These are phyloP conservation scores for Melanogaster broomeanus DNA, from an alignment of 768 basidiomycete genomes.

Conservation along the genomic window DNA sequence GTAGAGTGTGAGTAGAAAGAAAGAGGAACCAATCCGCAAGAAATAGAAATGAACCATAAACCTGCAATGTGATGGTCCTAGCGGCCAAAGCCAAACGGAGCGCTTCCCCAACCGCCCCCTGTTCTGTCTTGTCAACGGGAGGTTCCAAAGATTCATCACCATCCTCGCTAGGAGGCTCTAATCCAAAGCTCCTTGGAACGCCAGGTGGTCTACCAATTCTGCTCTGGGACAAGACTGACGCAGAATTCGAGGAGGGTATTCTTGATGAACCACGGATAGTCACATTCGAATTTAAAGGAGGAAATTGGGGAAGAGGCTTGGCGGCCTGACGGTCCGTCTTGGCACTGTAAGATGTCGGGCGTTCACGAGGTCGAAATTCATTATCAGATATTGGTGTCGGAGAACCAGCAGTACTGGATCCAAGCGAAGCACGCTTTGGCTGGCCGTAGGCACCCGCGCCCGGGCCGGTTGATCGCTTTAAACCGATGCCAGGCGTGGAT, in stretches of 20 bases:
- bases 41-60: constrained; percentile 10
- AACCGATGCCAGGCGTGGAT: constrained; percentile 36
- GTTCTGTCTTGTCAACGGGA: constrained; percentile 16
- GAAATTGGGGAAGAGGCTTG: constrained; percentile 46
- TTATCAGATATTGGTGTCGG: constrained; percentile 28
- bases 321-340: constrained; percentile 18
- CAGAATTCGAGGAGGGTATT: constrained; percentile 37
- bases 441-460: constrained; percentile 41
- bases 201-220: constrained; percentile 48
- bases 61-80: constrained; percentile 17
- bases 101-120: constrained; percentile 32
- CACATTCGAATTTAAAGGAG: constrained; percentile 44
- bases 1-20: constrained; percentile 10
- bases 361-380: constrained; percentile 27
- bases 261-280: constrained; percentile 48
- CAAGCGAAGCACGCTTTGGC: constrained; percentile 65
- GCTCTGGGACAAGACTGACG: constrained; percentile 39
- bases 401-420: constrained; percentile 40
- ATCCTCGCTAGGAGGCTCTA: constrained; percentile 27
- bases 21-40: constrained; percentile 4
- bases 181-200: constrained; percentile 43
- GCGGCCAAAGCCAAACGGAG: constrained; percentile 19
- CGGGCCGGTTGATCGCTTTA: constrained; percentile 65
- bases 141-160: constrained; percentile 15
- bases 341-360: constrained; percentile 26